Percentiles rank a stretch among this genome's conserved stretches.
Conservation (phyloP, 2,329 filamentous ascomycete species). For the Ascochyta koolunga region DNA sequence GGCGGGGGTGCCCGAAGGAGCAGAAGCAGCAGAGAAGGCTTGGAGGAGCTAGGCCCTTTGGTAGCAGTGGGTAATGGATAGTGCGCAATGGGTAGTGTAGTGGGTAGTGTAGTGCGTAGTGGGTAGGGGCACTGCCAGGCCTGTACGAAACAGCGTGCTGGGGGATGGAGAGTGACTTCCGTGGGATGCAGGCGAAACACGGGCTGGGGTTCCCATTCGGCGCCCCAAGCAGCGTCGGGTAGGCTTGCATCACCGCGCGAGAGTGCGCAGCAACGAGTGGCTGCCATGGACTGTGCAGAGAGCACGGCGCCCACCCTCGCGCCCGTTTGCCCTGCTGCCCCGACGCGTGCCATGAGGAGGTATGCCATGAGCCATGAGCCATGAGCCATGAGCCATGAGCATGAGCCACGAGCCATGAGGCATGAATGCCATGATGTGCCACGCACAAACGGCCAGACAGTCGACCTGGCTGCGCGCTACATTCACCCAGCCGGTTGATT, state of each 20-base stretch:
- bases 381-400: no score
- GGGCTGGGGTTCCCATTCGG: conserved; percentile 30
- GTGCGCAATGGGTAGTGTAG: not conserved
- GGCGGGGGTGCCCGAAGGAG: conserved; percentile 14
- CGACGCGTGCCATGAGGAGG: conserved; percentile 2
- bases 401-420: no score
- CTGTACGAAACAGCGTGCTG: not conserved
- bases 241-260: conserved; percentile 36
- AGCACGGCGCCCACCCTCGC: no score
- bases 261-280: conserved; percentile 9
- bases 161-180: conserved; percentile 5
- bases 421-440: not conserved
- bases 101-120: no score
- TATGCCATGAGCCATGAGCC: no score
- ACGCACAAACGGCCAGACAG: not conserved
- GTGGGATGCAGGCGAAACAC: conserved; percentile 19
- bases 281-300: no score
- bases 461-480: conserved; percentile 2
- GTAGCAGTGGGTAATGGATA: no score
- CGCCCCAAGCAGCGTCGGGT: conserved; percentile 44
- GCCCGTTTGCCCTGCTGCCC: conserved; percentile 20
- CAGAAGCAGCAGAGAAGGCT: conserved; percentile 13
- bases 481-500: not conserved
- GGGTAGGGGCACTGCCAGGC: no score
- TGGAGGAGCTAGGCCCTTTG: conserved; percentile 6